Conservation (phyloP, 1,284 basidiomycete genomes). For the Golubevia pallescens region DNA sequence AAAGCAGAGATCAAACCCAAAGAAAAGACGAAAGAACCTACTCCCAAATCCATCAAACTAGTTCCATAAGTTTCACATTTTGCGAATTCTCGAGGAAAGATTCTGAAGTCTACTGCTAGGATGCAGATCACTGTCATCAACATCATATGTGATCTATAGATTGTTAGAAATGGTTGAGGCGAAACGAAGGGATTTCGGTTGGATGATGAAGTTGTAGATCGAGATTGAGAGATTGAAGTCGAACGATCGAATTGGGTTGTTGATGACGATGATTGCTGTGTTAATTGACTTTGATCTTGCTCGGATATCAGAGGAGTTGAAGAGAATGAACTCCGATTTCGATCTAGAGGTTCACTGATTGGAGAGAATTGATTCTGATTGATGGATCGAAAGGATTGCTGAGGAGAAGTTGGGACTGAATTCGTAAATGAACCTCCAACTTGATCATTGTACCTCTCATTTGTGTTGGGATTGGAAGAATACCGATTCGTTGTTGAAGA, state of each 20-base stretch:
- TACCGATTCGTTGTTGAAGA: background rate
- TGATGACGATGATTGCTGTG: background rate
- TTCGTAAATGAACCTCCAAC: background rate
- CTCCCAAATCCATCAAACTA: conserved; percentile 93
- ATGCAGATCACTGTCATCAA: conserved; percentile 88
- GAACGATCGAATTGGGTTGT: background rate
- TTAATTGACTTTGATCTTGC: conserved; percentile 1
- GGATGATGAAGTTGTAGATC: no score
- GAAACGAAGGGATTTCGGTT: no score
- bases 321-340: conserved; percentile 1
- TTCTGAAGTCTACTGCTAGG: conserved; percentile 91
- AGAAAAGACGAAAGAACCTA: conserved; percentile 94
- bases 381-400: conserved; percentile 15
- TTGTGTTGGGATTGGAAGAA: background rate
- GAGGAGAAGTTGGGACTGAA: background rate
- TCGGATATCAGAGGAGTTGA: conserved; percentile 2
- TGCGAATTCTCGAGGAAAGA: conserved; percentile 85
- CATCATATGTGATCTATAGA: conserved; percentile 94
- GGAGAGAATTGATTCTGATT: background rate
- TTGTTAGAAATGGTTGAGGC: conserved; percentile 73
- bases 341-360: background rate
- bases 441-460: no score
- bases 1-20: conserved; percentile 86
- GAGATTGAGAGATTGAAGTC: no score
- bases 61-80: conserved; percentile 96